These are phyloP conservation scores for Populus nigra DNA, from an alignment of 345 rosid genomes.

Conservation along the genomic window DNA sequence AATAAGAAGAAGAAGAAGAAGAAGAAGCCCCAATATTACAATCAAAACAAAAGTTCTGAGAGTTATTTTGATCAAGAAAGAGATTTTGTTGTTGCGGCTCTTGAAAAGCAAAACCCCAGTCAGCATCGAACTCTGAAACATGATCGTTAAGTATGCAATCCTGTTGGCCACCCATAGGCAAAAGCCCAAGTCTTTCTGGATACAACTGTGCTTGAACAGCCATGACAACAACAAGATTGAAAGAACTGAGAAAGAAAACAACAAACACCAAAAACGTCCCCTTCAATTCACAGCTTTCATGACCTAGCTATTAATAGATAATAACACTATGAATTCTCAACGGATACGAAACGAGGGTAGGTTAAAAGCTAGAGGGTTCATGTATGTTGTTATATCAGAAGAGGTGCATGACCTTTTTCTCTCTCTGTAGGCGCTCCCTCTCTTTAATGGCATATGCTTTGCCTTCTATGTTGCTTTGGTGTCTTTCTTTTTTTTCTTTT, in stretches of 20 bases:
- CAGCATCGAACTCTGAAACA: conserved; percentile 21
- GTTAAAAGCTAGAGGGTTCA: conserved; percentile 18
- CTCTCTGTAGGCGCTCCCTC: conserved; percentile 14
- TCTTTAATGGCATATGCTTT: conserved; percentile 19
- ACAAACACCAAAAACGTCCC: conserved; percentile 8
- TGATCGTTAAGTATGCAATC: conserved; percentile 25
- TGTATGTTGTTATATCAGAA: conserved; percentile 35
- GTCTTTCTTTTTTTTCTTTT: background rate
- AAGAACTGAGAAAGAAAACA: background rate
- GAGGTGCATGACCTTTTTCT: conserved; percentile 33
- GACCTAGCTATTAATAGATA: background rate
- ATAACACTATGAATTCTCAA: background rate
- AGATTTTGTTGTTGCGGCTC: conserved; percentile 14
- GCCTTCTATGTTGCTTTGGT: conserved; percentile 11
- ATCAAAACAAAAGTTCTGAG: conserved; percentile 8
- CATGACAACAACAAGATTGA: conserved; percentile 17
- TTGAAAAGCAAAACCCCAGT: conserved; percentile 17
- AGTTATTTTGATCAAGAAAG: conserved; percentile 1
- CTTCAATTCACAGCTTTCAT: conserved; percentile 22
- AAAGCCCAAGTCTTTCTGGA: conserved; percentile 25
- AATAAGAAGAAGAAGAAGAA: conserved; percentile 22
- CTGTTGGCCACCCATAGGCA: conserved; percentile 33
- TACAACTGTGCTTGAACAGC: conserved; percentile 39
- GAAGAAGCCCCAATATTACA: background rate
- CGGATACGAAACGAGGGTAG: conserved; percentile 14